phyloP scores from a whole-genome alignment of 1,284 basidiomycete genomes.

The Vanrija pseudolonga region DNA sequence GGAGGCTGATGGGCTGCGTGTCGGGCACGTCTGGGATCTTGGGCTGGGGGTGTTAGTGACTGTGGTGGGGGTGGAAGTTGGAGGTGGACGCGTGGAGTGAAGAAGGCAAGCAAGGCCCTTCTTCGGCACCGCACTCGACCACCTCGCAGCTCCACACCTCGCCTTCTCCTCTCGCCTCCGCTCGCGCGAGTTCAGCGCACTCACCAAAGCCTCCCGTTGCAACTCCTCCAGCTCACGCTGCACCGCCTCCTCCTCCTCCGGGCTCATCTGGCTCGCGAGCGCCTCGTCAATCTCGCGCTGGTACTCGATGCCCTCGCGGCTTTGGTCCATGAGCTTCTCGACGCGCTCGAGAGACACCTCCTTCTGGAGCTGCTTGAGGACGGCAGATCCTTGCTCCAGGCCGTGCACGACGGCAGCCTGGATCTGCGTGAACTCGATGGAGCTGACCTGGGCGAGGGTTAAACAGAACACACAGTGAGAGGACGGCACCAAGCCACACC shows the following conservation, averaged over 20 bases:
- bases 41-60: conserved; percentile 23
- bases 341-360: conserved; percentile 89
- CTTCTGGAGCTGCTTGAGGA: conserved; percentile 87
- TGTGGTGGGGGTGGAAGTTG: too few relatives aligned
- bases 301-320: conserved; percentile 85
- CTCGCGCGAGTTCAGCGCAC: conserved; percentile 1
- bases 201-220: conserved; percentile 57
- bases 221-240: conserved; percentile 72
- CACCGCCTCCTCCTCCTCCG: conserved; percentile 91
- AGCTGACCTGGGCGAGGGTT: conserved; percentile 64
- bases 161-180: neutral
- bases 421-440: conserved; percentile 93
- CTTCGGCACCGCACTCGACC: neutral
- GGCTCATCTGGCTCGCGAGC: conserved; percentile 71
- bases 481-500: neutral
- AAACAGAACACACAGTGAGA: too few relatives aligned
- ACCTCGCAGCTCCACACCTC: neutral
- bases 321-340: conserved; percentile 89
- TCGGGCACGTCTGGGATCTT: conserved; percentile 30
- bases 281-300: conserved; percentile 91
- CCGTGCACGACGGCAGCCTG: conserved; percentile 91
- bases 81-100: neutral
- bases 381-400: conserved; percentile 85
- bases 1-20: conserved; percentile 45
- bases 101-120: neutral